Evolutionary conservation across 192 early-diverging fungal species (phyloP), one percentile per base, ranked within the genome.

Genomic region (Fimicolochytrium jonesii): DNA sequence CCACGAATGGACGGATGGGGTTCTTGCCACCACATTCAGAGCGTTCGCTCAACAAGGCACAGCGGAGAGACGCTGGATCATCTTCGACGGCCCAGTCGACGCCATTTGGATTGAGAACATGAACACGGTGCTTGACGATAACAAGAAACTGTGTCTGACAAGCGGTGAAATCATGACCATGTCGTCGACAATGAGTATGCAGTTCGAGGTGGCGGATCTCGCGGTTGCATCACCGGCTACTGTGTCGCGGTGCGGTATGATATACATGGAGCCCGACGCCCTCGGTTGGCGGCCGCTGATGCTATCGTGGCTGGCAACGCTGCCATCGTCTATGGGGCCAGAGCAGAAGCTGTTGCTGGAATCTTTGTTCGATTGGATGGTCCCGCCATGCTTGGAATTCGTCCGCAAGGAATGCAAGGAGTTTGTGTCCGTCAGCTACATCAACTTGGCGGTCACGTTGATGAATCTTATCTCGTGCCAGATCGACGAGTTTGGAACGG

Each of bases 91-190:
- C 20, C 82, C 82, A 0, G 82, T 84, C 33, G 82, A 84, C 45
- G 82, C 82, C 13, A 77, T 84, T 30, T 84, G 82, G 82, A 84
- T 84, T 56, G 82, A 84, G 61, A 84, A 84, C 60, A 83, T 84
- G 82, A 82, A 82, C 63, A 84, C 80, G 4, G 82, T 84, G 4
- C 70, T 84, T 2, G 82, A 84, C 56, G 82, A 84, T 58, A 84
- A 84, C 70, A 84, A 84, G 57, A 76, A 81, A 47, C 72, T 84
- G 3, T 84, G 82, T 58, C 59, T 84, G 41, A 84, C 79, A 18
- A 75, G 69, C 58, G 82, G 82, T 10, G 82, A 84, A 42, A 81
- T 81, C 49, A 84, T 84, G 73, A 68, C 71, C 10, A 78, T 84
- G 74, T 64, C 69, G 13, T 68, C 67, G 11, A 83, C 82, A 7